Evolutionary conservation across 1,139 yeast genomes (phyloP).

Genomic region (Lipomyces yarrowii): DNA sequence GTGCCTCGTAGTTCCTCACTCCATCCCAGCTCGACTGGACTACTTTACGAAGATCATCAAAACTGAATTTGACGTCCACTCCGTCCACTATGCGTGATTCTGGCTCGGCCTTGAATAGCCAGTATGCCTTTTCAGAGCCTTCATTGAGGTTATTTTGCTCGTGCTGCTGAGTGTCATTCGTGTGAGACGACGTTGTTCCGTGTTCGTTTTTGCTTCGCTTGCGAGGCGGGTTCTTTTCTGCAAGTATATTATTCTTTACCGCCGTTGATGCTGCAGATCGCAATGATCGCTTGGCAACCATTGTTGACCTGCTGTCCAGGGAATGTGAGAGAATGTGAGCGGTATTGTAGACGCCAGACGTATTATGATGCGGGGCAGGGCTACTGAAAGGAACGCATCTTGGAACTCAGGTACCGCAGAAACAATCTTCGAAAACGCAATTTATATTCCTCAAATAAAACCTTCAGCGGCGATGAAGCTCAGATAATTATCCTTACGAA

Average conservation of each 20-base stretch:
- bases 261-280: conserved; percentile 4
- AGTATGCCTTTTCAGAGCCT: conserved; percentile 42
- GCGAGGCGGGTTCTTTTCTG: neutral
- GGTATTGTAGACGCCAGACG: neutral
- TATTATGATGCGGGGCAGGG: neutral
- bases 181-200: neutral
- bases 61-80: conserved; percentile 52
- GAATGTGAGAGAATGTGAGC: neutral
- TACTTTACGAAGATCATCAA: conserved; percentile 48
- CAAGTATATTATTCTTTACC: neutral
- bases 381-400: neutral
- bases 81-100: conserved; percentile 52
- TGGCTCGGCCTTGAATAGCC: conserved; percentile 61
- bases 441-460: no score
- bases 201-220: neutral
- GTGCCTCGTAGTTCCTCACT: conserved; percentile 58
- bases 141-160: neutral
- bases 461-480: no score
- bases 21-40: conserved; percentile 57
- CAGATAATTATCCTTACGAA: no score
- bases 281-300: conserved; percentile 4
- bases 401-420: no score
- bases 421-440: no score
- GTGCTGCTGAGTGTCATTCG: neutral
- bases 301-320: neutral